Evolutionary conservation across 2,329 filamentous ascomycete species (phyloP).

Genomic region (Knufia petricola): DNA sequence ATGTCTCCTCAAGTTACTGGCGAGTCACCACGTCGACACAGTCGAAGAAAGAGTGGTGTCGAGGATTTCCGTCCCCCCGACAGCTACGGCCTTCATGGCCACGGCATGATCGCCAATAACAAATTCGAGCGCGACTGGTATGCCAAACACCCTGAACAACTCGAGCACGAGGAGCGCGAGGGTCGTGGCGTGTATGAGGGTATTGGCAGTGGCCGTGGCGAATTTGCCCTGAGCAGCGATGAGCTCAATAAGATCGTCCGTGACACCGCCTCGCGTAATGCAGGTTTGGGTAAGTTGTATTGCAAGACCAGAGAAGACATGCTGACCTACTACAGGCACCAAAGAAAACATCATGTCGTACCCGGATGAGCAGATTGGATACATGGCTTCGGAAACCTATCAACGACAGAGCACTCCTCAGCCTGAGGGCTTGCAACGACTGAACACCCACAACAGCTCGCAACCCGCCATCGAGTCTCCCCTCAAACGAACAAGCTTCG

Average conservation of each 20-base stretch:
- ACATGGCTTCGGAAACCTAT: constrained; percentile 77
- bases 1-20: constrained; percentile 24
- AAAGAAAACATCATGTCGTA: constrained; percentile 57
- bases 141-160: constrained; percentile 75
- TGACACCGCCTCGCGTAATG: constrained; percentile 48
- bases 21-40: constrained; percentile 40
- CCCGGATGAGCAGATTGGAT: constrained; percentile 84
- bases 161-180: constrained; percentile 57
- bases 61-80: constrained; percentile 68
- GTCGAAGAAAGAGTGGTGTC: constrained; percentile 64
- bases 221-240: constrained; percentile 80
- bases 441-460: constrained; percentile 36
- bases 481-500: constrained; percentile 41
- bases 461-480: constrained; percentile 43
- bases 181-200: constrained; percentile 51
- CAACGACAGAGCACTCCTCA: constrained; percentile 59
- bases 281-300: constrained; percentile 41
- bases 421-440: constrained; percentile 30
- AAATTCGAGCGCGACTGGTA: constrained; percentile 89
- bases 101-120: constrained; percentile 65
- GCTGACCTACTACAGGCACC: constrained; percentile 44
- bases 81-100: constrained; percentile 87
- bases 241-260: constrained; percentile 85
- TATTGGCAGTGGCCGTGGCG: constrained; percentile 51
- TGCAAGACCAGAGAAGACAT: constrained; percentile 9